Evolutionary conservation across 306 rosid species (phyloP), one percentile per base, ranked within the genome.

Genomic region (Prunus persica): DNA sequence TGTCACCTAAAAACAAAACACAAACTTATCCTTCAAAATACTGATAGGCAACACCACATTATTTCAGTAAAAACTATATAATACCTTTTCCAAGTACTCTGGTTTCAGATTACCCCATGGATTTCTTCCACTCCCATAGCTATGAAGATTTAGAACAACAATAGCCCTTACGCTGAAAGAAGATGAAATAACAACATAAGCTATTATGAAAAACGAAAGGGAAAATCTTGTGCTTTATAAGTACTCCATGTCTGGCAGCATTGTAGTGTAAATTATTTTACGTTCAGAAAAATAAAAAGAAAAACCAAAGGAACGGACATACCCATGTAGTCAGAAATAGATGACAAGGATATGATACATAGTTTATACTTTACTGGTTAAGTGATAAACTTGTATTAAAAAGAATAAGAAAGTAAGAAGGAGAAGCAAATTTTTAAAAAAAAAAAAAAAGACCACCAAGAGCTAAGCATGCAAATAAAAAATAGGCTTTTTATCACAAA

Each of bases 111-210:
- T 86, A 82, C 98, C 99, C 99, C 99, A 96, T 19, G 99, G 99
- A 81, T 96, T 88, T 82, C 98, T 89, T 84, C 99, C 99, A 77
- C 99, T 91, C 68, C 93, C 99, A 67, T 96, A 96, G 91, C 84
- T 96, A 87, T 87, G 95, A 79, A 96, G 98, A 87, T 96, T 96
- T 78, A 96, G 76, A 56, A 88, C 97, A 82, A 96, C 98, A 71
- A 96, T 86, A 63, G 98, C 90, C 89, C 99, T 89, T 54, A 96
- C 99, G 75, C 99, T 96, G 85, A 80, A 81, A 74, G 65, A 72
- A 82, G 80, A 87, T 63, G 71, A 73, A 58, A 76, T 72, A 63
- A 80, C 60, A 62, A 46, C 58, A 69, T 70, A 38, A 30, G 75
- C 57, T 71, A 52, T 41, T 43, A 61, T 16, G 22, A 72, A 72